A percentile compares a stretch with the other conserved stretches of the same genome.
phyloP scores from a whole-genome alignment of 352 stramenopile species.

The Globisporangium paddicum region DNA sequence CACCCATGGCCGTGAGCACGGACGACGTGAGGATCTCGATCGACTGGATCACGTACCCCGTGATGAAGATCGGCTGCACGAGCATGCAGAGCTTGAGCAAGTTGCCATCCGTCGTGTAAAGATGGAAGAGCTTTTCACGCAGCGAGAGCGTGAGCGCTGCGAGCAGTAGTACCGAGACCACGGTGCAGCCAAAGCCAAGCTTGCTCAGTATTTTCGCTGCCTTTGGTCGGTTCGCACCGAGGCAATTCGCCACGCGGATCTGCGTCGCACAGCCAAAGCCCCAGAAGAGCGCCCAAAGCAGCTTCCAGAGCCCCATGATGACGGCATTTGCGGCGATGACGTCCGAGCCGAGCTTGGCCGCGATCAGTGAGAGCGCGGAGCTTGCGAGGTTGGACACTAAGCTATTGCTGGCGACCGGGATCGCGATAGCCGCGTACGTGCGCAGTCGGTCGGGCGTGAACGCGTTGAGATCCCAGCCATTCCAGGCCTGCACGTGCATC shows the following conservation, averaged over 20 bases:
- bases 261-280: slow-evolving; percentile 75
- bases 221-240: slow-evolving; percentile 63
- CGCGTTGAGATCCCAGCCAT: slow-evolving; percentile 50
- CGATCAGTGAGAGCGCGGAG: slow-evolving; percentile 61
- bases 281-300: slow-evolving; percentile 78
- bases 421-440: slow-evolving; percentile 63
- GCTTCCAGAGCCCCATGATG: slow-evolving; percentile 55
- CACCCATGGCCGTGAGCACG: slow-evolving; percentile 46
- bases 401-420: slow-evolving; percentile 54
- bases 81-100: slow-evolving; percentile 39
- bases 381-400: slow-evolving; percentile 72
- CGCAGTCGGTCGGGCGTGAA: slow-evolving; percentile 57
- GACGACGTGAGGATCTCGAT: slow-evolving; percentile 44
- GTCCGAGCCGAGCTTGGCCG: slow-evolving; percentile 63
- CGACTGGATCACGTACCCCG: slow-evolving; percentile 39
- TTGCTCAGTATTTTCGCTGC: slow-evolving; percentile 52
- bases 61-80: slow-evolving; percentile 49
- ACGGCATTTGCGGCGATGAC: slow-evolving; percentile 76
- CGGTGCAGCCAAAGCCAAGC: slow-evolving; percentile 58
- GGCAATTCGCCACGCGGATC: slow-evolving; percentile 71
- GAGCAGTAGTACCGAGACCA: slow-evolving; percentile 38
- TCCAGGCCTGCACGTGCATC: slow-evolving; percentile 67
- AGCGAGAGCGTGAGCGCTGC: slow-evolving; percentile 29
- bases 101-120: slow-evolving; percentile 51
- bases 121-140: slow-evolving; percentile 28